Percentiles rank a stretch among this genome's conserved stretches.
phyloP scores from a whole-genome alignment of 352 stramenopile genomes.

The Globisporangium yorkense region DNA sequence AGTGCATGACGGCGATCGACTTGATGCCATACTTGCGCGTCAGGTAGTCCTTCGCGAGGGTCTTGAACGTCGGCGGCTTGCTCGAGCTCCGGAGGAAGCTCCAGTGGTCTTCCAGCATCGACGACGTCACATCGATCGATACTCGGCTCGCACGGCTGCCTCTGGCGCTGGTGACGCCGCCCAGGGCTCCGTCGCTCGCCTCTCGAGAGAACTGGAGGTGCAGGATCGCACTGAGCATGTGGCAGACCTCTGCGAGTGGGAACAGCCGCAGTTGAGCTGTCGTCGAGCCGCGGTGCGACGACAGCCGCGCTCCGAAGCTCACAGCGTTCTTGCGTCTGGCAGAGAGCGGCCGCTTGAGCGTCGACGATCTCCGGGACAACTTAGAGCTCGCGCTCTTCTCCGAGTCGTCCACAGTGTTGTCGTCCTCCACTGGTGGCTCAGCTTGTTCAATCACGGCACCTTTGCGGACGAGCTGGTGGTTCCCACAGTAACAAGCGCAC shows the following conservation, averaged over 20 bases:
- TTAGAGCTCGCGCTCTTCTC: constrained; percentile 16
- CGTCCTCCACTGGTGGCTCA: too few species aligned
- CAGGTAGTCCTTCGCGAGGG: constrained; percentile 53
- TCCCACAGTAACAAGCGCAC: constrained; percentile 46
- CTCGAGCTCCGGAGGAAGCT: constrained; percentile 23
- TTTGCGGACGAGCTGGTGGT: constrained; percentile 27
- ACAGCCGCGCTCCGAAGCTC: constrained; percentile 28
- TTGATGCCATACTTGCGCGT: constrained; percentile 71
- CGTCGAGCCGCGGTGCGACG: constrained; percentile 23
- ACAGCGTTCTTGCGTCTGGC: constrained; percentile 40
- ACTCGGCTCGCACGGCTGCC: background rate
- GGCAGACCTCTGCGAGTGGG: constrained; percentile 48
- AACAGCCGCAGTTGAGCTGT: constrained; percentile 32
- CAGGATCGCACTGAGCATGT: constrained; percentile 50
- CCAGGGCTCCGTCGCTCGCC: constrained; percentile 13
- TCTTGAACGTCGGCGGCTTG: constrained; percentile 37
- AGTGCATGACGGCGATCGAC: constrained; percentile 64
- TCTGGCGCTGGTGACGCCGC: background rate
- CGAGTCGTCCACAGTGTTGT: background rate
- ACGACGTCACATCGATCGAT: constrained; percentile 6
- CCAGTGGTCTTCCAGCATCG: constrained; percentile 26
- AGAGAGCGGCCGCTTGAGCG: constrained; percentile 22
- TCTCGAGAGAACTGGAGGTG: constrained; percentile 62
- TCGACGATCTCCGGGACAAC: constrained; percentile 21
- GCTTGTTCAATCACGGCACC: constrained; percentile 7